Evolutionary conservation across 2,329 filamentous ascomycete species (phyloP).

Genomic region (Lachnellula hyalina): DNA sequence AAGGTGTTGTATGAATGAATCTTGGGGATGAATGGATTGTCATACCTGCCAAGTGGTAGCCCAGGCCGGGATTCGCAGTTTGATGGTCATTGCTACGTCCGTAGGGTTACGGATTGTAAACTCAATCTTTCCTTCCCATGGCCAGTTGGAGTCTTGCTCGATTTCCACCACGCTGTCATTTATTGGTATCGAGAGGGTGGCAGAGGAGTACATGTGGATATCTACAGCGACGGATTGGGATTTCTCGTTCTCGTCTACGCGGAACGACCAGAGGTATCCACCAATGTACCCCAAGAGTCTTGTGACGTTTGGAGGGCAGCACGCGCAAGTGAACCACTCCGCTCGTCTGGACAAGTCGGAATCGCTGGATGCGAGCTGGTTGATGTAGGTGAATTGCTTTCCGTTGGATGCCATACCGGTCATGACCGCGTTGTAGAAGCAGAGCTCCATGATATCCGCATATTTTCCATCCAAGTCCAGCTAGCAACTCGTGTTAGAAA

Average conservation of each 20-base stretch:
- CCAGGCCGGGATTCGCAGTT: constrained; percentile 51
- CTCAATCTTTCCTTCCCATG: constrained; percentile 48
- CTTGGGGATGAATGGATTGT: not conserved
- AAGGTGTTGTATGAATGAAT: not conserved
- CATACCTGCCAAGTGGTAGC: constrained; percentile 33
- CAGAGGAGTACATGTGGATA: constrained; percentile 52
- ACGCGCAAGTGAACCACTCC: constrained; percentile 55
- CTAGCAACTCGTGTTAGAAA: constrained; percentile 16
- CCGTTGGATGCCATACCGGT: constrained; percentile 52
- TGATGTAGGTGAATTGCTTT: constrained; percentile 55
- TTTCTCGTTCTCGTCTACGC: constrained; percentile 22
- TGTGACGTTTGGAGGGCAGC: constrained; percentile 56
- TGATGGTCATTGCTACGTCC: constrained; percentile 36
- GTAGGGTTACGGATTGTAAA: constrained; percentile 38
- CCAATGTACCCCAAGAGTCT: constrained; percentile 51
- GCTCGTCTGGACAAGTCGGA: constrained; percentile 43
- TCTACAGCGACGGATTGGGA: constrained; percentile 40
- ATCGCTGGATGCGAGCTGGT: constrained; percentile 52
- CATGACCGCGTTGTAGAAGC: constrained; percentile 55
- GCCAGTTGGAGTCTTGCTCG: constrained; percentile 49
- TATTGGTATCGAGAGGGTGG: constrained; percentile 38
- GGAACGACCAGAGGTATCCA: constrained; percentile 49
- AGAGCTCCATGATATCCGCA: constrained; percentile 55
- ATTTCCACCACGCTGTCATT: constrained; percentile 35
- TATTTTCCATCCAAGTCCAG: constrained; percentile 48